Evolutionary conservation across 495 filamentous ascomycete genomes (phyloP), one percentile per base, ranked within the genome.

Genomic region (Cercophora samala): DNA sequence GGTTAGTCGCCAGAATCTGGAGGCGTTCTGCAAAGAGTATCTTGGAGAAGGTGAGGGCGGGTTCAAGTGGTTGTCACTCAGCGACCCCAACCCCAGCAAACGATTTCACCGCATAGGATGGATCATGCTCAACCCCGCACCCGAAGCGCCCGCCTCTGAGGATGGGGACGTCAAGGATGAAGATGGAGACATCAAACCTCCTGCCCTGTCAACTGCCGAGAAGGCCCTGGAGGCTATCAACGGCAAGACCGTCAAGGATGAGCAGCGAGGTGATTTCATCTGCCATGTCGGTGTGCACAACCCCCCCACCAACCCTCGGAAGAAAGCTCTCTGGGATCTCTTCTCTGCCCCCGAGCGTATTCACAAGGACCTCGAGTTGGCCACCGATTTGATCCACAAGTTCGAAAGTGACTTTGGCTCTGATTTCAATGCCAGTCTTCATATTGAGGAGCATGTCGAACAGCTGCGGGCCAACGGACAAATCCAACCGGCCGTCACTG

Each of bases 101-200:
- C 91, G 96, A 68, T 99, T 91, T 71, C 95, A 99, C 74, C 89
- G 95, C 1, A 99, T 99, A 81, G 95, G 96, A 22, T 99, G 93
- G 93, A 93, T 99, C 65, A 96, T 98, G 85, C 82, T 99, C 8
- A 80, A 97, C 74, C 91, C 93, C 53, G 86, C 88, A 15, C 80
- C 88, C 2, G 91, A 96, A 52, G 81, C 82, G 22, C 75, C 81
- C 15, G 76, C 76, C 5, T 81, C 87, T 63, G 86, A 86, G n/a
- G 87, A 87, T 19, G 88, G 87, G 65, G 90, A 93, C 63, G 78
- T 86, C 64, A 82, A 89, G 18, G 82, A 79, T 17, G 83, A 84
- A 22, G 81, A 85, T 21, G 80, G 77, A 37, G 79, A 80, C 22
- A 56, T 70, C 3, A 78, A 78, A 23, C 69, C 79, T 5, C 71